phyloP scores from a whole-genome alignment of 148 eudicot genomes.

The Talinum fruticosum region DNA sequence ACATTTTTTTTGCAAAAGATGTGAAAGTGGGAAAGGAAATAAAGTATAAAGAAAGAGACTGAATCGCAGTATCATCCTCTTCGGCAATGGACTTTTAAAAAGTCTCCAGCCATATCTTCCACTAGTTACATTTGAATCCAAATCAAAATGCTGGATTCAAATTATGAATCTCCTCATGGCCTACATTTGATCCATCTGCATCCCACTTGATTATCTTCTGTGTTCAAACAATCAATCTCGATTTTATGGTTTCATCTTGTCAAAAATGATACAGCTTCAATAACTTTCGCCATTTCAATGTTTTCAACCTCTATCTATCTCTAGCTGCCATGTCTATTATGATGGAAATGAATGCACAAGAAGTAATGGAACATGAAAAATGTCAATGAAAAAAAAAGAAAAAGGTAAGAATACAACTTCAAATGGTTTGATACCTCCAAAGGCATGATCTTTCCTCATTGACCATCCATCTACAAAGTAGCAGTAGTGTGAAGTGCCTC shows the following conservation, averaged over 20 bases:
- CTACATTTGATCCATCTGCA: background rate
- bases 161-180: background rate
- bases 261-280: conserved; percentile 20
- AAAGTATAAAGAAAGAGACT: conserved; percentile 11
- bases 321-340: conserved; percentile 34
- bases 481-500: background rate
- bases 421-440: conserved; percentile 31
- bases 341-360: conserved; percentile 38
- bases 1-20: conserved; percentile 9
- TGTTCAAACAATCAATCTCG: background rate
- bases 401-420: conserved; percentile 29
- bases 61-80: background rate
- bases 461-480: conserved; percentile 5
- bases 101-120: conserved; percentile 29
- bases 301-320: conserved; percentile 27
- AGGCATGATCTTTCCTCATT: conserved; percentile 2
- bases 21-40: background rate
- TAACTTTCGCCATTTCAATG: background rate
- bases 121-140: background rate
- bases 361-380: conserved; percentile 18
- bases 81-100: conserved; percentile 16
- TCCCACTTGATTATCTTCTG: background rate
- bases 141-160: conserved; percentile 13
- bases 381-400: conserved; percentile 14
- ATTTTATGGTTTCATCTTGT: conserved; percentile 12